Evolutionary conservation across 2,329 filamentous ascomycete genomes (phyloP).

Genomic region (Aspergillus persii): DNA sequence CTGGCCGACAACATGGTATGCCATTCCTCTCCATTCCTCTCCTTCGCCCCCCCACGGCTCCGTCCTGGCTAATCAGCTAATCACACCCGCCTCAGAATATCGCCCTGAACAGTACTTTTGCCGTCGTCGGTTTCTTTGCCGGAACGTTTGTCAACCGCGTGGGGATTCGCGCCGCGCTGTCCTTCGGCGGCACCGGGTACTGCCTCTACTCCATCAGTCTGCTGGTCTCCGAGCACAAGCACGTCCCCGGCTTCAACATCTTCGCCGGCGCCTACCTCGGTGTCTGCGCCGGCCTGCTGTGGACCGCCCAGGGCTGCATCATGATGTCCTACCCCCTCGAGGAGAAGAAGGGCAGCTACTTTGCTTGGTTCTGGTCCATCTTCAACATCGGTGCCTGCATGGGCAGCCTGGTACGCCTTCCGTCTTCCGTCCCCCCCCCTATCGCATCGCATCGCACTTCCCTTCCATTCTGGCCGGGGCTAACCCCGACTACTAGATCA

Average conservation of each 20-base stretch:
- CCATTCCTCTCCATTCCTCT: not conserved
- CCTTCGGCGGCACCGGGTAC: constrained; percentile 45
- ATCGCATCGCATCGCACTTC: too few relatives aligned
- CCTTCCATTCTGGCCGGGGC: constrained; percentile 18
- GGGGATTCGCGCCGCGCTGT: constrained; percentile 40
- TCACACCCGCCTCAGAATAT: constrained; percentile 43
- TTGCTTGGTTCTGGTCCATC: constrained; percentile 88
- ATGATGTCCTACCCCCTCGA: constrained; percentile 81
- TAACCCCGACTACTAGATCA: not conserved
- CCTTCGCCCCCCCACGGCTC: not conserved
- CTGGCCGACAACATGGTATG: constrained; percentile 51
- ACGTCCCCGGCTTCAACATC: constrained; percentile 47
- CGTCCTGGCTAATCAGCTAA: too few relatives aligned
- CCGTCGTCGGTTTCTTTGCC: constrained; percentile 60
- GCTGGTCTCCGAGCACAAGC: constrained; percentile 43
- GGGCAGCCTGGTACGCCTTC: constrained; percentile 60
- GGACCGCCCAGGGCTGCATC: constrained; percentile 49
- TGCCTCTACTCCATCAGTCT: constrained; percentile 40
- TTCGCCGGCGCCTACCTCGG: constrained; percentile 49
- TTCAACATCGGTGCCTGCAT: constrained; percentile 89
- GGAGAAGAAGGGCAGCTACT: constrained; percentile 76
- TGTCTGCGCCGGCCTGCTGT: constrained; percentile 47
- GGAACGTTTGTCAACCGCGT: constrained; percentile 36
- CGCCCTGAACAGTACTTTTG: constrained; percentile 69
- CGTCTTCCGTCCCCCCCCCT: constrained; percentile 30